Evolutionary conservation across 345 rosid genomes (phyloP), one percentile per base, ranked within the genome.

Genomic region (Hibiscus tridactylites): DNA sequence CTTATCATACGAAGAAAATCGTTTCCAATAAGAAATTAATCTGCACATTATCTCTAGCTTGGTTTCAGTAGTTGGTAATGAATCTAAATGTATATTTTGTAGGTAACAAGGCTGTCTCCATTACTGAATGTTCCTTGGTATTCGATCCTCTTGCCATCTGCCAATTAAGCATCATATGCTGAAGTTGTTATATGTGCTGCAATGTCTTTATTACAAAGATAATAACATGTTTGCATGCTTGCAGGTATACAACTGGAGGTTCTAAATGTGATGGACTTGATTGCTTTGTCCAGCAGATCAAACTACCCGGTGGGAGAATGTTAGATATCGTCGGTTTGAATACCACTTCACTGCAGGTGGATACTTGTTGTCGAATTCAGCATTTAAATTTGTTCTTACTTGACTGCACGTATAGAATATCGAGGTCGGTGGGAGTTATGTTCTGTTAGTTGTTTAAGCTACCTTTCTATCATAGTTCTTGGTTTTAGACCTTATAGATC

Each of bases 201-300:
- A 11, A 44, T 72, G 33, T 71, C 28, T 72, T 60, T 8, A 42
- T 59, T 61, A 49, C 33, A 33, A 17, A 19, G 72, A 71, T 62
- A 35, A 72, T 2, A 37, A 60, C 65, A 56, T 69, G 15, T 52
- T 71, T 8, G 15, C 54, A 56, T n/a, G 49, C 39, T 81, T 77
- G 70, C 72, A 92, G 94, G 96, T 88, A 84, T 79, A 79, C 79
- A 56, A 83, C 81, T 59, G 79, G 70, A 75, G 80, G 71, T 71
- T 85, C 86, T 63, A 56, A 76, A 26, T 73, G 72, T 73, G 70
- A 61, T 65, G 80, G 79, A 66, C 58, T 65, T 46, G 78, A 71
- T 64, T 71, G 72, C 78, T 85, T 80, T 73, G 69, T 46, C 73
- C 72, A 85, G 73, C 81, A 76, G 50, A 79, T 88, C 64, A 68